Evolutionary conservation across 169 alveolate species (phyloP).

Genomic region (Plasmodium knowlesi): DNA sequence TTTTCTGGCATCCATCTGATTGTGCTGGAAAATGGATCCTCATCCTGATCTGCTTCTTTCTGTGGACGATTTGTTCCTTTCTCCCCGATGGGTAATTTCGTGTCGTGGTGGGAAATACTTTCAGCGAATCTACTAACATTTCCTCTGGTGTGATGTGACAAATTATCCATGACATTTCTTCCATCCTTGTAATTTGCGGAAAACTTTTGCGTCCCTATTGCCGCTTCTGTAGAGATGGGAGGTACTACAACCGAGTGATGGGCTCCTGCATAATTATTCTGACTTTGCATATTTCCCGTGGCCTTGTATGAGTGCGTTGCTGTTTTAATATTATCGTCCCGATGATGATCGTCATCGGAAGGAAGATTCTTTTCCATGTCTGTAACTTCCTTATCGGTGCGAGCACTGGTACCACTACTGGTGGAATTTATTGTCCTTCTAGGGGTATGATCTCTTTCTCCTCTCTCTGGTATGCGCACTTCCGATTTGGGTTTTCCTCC

Average conservation of each 20-base stretch:
- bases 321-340: not conserved
- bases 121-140: not conserved
- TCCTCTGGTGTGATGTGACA: not conserved
- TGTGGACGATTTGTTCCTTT: not conserved
- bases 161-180: not conserved
- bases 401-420: not conserved
- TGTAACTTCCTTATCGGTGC: not conserved
- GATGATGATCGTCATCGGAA: not conserved
- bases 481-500: not conserved
- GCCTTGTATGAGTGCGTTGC: not conserved
- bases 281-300: not conserved
- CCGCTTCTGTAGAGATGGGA: not conserved
- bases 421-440: not conserved
- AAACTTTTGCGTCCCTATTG: not conserved
- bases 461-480: not conserved
- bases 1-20: not conserved
- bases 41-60: not conserved
- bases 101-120: not conserved
- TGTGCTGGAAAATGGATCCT: not conserved
- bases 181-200: not conserved
- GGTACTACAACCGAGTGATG: not conserved
- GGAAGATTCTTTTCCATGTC: not conserved
- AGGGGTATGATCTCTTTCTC: not conserved
- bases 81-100: not conserved
- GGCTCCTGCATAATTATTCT: not conserved